These are phyloP conservation scores for Phialocephala subalpina DNA, from an alignment of 2,329 filamentous ascomycete species.

Conservation along the genomic window DNA sequence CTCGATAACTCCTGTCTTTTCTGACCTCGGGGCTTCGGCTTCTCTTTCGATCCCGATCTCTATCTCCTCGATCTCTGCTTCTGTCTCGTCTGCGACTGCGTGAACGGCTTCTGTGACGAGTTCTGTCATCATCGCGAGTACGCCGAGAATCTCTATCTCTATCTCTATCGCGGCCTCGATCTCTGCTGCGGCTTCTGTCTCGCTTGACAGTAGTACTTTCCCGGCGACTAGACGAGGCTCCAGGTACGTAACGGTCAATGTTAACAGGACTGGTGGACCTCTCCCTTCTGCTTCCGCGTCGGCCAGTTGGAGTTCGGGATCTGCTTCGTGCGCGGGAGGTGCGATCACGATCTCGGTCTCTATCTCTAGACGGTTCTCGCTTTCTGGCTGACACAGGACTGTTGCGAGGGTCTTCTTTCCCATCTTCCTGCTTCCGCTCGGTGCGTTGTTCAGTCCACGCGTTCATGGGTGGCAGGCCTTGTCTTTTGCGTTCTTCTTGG, in stretches of 20 bases:
- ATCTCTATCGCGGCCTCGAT: constrained; percentile 33
- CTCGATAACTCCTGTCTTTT: constrained; percentile 35
- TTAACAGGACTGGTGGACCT: constrained; percentile 44
- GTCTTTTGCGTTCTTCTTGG: constrained; percentile 66
- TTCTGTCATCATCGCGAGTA: constrained; percentile 26
- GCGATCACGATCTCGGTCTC: constrained; percentile 42
- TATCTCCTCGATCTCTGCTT: constrained; percentile 24
- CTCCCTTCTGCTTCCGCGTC: constrained; percentile 40
- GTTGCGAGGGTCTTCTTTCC: constrained; percentile 29
- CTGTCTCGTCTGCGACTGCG: constrained; percentile 34
- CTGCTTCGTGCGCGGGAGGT: constrained; percentile 43
- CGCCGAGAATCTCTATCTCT: constrained; percentile 32
- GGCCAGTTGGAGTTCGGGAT: constrained; percentile 34
- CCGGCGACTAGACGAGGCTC: constrained; percentile 34
- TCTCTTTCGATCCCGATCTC: constrained; percentile 27
- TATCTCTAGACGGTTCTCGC: constrained; percentile 42
- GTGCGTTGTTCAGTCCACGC: constrained; percentile 43
- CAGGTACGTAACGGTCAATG: constrained; percentile 46
- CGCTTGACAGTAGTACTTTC: constrained; percentile 37
- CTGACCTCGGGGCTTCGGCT: constrained; percentile 26
- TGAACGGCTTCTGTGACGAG: constrained; percentile 29
- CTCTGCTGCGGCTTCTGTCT: constrained; percentile 37
- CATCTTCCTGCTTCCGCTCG: constrained; percentile 29
- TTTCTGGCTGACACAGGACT: constrained; percentile 39
- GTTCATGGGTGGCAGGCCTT: constrained; percentile 61